Evolutionary conservation across 2,329 filamentous ascomycete species (phyloP), one percentile per base, ranked within the genome.

Genomic region (Hyphodiscus sp.): DNA sequence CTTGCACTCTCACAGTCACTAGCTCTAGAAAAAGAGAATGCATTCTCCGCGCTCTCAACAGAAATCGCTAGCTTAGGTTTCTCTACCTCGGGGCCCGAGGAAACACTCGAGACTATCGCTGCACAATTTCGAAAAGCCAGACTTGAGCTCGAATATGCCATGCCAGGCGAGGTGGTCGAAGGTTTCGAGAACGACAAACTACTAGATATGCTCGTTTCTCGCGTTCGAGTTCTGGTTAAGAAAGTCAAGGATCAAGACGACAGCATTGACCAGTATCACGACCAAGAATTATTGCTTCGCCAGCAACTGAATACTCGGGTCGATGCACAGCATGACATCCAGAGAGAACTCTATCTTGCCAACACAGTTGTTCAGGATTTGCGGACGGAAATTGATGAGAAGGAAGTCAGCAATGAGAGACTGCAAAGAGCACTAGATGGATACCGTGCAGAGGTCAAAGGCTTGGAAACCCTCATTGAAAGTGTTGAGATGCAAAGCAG

Each of bases 61-160:
- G 73, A 74, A 6, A 74, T 85, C 30, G 63, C 62, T 9, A 63
- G 65, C 1, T 72, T 85, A 0, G 80, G 80, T 6, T 84, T 84
- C 58, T 75, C 76, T 1, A 52, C 68, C n/a, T 74, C 79, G 53
- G 55, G 56, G 7, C 63, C 63, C 13, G 63, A 66, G 41, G 55
- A 58, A n/a, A 54, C 53, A 0, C 63, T 84, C 8, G 56, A 69
- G 1, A 71, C 75, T 0, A 72, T 85, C 13, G 65, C 72, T 0
- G 57, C 70, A 1, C 73, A 76, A 1, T 79, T 85, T 68, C 77
- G 81, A 19, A 67, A 76, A 1, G 81, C 81, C 1, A 75, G 82
- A 1, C 69, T 84, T 0, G 81, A 85, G 59, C 74, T 85, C 2
- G 82, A 85, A 65, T 83, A 83, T 61, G 72, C 84, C 19, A 78